Conservation (phyloP, 2,329 filamentous ascomycete species). For the Elsinoe batatas region DNA sequence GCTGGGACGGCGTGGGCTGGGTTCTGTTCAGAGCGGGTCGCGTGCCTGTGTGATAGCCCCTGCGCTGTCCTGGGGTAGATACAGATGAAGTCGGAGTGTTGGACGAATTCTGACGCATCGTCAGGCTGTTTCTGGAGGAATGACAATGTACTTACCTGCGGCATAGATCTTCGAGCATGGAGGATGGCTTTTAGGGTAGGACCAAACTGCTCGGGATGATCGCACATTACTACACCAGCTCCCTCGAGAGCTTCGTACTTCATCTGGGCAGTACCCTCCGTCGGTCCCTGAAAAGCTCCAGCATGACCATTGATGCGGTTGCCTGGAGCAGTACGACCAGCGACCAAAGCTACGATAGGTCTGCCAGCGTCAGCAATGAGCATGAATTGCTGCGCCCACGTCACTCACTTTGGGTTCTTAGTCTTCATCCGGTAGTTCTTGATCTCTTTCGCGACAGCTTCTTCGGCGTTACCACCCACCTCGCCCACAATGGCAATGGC, state of each 20-base stretch:
- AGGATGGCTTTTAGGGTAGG: conserved; percentile 55
- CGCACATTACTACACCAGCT: conserved; percentile 59
- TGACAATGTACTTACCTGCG: neutral
- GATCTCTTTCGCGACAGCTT: conserved; percentile 67
- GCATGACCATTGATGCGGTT: conserved; percentile 70
- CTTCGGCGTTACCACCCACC: conserved; percentile 58
- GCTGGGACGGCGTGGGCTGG: conserved; percentile 26
- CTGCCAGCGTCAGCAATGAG: conserved; percentile 28
- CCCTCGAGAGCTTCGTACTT: conserved; percentile 59
- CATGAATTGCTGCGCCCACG: neutral
- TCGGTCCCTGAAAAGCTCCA: conserved; percentile 59
- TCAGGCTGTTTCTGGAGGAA: neutral
- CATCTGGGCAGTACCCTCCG: conserved; percentile 53
- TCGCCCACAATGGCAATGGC: conserved; percentile 65
- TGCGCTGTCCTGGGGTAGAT: neutral
- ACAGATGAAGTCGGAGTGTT: neutral
- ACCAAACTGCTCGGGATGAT: conserved; percentile 68
- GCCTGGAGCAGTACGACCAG: conserved; percentile 52
- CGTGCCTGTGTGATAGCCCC: conserved; percentile 39
- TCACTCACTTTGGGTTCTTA: conserved; percentile 51
- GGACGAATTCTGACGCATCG: neutral
- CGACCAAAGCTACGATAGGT: conserved; percentile 63
- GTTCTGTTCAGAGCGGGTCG: conserved; percentile 9
- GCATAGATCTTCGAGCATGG: neutral
- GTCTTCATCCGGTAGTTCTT: too few species aligned